Evolutionary conservation across 805 yeast species (phyloP), one percentile per base, ranked within the genome.

Genomic region (Wickerhamomyces sydowiorum): DNA sequence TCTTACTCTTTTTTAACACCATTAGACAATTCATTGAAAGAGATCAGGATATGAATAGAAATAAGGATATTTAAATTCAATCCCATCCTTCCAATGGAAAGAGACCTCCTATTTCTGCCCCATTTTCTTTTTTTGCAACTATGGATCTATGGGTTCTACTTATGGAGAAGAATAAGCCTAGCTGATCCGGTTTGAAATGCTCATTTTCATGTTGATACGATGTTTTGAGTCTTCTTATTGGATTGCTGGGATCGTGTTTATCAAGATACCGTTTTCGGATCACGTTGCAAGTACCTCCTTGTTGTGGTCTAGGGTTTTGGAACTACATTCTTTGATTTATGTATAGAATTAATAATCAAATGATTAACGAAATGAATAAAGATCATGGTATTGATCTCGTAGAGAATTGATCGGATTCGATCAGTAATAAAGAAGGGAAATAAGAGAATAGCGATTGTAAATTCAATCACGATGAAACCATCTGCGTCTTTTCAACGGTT

Each of bases 31-130:
- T 29, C 15, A 15, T 8, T 9, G 32, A 5, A 7, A 32, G 5
- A 7, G 5, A 19, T 32, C 8, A 32, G 22, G 23, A 20, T 19
- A 32, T 22, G 20, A 32, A 12, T 13, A n/a, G 22, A 13, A 32
- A 32, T 32, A 32, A 32, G 35, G 23, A 32, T 32, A 32, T 19
- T 10, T 32, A 18, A 13, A 32, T 32, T 19, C 22, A 18, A 19
- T 13, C 14, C 35, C 13, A 7, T 25, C 12, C 28, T 23, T 7
- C 15, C 20, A 33, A 5, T 29, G 13, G 35, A 27, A 12, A 12
- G 28, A 24, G 17, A 17, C 44, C 82, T 76, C 82, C 82, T 71
- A 64, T 66, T 76, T 77, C 83, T 77, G 83, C 80, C 80, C 68
- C 80, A 67, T 55, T 51, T 68, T 72, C 69, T 32, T 30, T 66